Conservation (phyloP, 495 filamentous ascomycete species). For the Daldinia concentrica region DNA sequence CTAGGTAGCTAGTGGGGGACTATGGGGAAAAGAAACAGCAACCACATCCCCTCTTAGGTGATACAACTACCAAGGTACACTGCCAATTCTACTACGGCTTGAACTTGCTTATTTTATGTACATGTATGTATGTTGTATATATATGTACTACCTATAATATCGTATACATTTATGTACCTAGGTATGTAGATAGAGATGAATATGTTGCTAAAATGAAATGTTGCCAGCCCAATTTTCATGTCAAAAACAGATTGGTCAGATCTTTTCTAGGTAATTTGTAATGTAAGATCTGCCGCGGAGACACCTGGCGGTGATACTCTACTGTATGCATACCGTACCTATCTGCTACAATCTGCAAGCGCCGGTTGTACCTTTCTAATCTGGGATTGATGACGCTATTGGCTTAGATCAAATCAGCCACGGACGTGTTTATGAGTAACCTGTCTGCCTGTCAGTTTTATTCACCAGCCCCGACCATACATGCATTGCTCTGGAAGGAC, state of each 20-base stretch:
- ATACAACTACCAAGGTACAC: no score
- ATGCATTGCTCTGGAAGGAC: not conserved
- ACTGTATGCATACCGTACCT: constrained; percentile 1
- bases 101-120: not conserved
- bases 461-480: constrained; percentile 12
- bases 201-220: not conserved
- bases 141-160: not conserved
- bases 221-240: not conserved
- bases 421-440: constrained; percentile 9
- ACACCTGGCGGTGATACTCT: constrained; percentile 11
- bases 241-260: constrained; percentile 8
- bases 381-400: constrained; percentile 14
- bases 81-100: not conserved
- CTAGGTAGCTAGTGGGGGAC: not conserved
- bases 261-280: constrained; percentile 6
- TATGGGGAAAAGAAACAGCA: not conserved
- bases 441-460: constrained; percentile 22
- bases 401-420: constrained; percentile 31
- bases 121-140: no score
- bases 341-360: constrained; percentile 20
- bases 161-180: not conserved
- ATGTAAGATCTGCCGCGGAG: constrained; percentile 6
- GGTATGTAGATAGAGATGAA: not conserved
- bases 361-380: constrained; percentile 29
- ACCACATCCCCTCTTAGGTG: not conserved